Conservation (phyloP, 306 rosid species). For the Malus sylvestris region DNA sequence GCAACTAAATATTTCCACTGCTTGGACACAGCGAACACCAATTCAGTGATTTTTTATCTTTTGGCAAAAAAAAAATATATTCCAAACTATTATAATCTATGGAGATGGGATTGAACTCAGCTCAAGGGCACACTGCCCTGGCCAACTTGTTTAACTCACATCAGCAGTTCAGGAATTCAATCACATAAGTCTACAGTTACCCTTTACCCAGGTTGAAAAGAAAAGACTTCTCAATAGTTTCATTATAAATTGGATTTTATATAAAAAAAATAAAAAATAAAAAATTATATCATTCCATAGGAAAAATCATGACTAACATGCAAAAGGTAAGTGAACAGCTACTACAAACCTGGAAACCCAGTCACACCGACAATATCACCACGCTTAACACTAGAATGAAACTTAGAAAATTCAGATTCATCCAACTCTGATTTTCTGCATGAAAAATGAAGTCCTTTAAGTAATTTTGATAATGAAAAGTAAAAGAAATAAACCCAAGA, state of each 20-base stretch:
- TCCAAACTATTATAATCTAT: no score
- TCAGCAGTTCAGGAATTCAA: no score
- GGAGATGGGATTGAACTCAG: no score
- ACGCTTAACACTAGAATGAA: constrained; percentile 74
- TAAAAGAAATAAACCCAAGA: not conserved
- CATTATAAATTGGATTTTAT: no score
- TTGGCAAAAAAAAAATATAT: not conserved
- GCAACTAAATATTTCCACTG: not conserved
- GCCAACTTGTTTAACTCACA: no score
- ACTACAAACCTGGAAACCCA: constrained; percentile 77
- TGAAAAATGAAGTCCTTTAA: constrained; percentile 13
- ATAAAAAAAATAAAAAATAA: not conserved
- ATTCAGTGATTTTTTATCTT: not conserved
- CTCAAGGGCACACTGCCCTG: not conserved
- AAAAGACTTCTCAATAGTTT: no score
- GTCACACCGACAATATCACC: constrained; percentile 76
- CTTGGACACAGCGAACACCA: not conserved
- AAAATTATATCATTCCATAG: not conserved
- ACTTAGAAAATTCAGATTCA: constrained; percentile 58
- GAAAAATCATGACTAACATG: not conserved
- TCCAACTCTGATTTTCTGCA: constrained; percentile 59
- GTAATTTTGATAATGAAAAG: not conserved
- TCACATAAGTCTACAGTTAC: no score
- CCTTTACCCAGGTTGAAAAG: no score
- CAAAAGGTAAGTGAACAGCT: not conserved